These are phyloP conservation scores for Musa itinerans DNA, from an alignment of 176 grass and related monocot species.

Conservation along the genomic window DNA sequence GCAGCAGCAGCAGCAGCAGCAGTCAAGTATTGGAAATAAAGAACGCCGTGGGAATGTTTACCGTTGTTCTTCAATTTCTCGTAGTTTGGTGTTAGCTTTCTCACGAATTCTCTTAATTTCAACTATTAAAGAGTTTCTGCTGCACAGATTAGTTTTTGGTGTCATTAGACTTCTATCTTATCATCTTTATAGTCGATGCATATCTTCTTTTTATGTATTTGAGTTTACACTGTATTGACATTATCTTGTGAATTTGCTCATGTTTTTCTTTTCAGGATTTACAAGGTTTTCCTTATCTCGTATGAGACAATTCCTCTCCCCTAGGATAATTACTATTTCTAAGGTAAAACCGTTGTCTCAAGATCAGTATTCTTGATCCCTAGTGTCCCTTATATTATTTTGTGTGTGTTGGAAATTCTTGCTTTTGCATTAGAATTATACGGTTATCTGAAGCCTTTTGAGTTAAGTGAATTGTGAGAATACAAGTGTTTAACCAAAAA, in stretches of 20 bases:
- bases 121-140: background rate
- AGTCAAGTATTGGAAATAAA: no score
- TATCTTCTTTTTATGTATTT: background rate
- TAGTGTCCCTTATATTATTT: background rate
- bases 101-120: background rate
- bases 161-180: background rate
- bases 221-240: background rate
- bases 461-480: background rate
- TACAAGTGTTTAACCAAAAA: background rate
- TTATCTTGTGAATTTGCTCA: no score
- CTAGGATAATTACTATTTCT: no score
- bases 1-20: no score
- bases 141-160: background rate
- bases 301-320: no score
- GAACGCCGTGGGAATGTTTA: no score
- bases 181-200: background rate
- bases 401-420: background rate
- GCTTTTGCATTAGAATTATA: background rate
- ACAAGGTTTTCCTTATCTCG: no score
- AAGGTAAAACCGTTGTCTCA: background rate
- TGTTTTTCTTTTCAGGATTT: no score
- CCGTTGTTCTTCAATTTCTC: background rate
- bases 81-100: no score
- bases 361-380: background rate
- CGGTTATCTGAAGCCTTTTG: background rate